These are phyloP conservation scores for Trichoderma reesei DNA, from an alignment of 495 filamentous ascomycete genomes.

Conservation along the genomic window DNA sequence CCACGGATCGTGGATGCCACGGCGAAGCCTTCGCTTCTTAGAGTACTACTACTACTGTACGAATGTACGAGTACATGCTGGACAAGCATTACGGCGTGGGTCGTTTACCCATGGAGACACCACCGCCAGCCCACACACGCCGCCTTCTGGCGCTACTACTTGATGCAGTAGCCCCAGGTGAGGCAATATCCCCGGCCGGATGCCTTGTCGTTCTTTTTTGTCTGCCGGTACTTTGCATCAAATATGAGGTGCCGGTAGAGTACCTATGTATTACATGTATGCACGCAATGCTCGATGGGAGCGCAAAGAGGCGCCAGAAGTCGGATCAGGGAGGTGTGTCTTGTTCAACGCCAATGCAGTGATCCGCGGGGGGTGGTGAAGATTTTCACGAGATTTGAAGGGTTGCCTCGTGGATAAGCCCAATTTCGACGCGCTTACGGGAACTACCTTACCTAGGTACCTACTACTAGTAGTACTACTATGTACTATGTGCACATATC, in stretches of 20 bases:
- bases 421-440: neutral
- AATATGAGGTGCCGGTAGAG: neutral
- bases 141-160: neutral
- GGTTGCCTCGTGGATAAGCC: neutral
- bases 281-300: neutral
- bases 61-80: too few relatives aligned
- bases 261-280: too few relatives aligned
- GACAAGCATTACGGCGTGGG: neutral
- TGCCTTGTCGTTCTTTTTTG: neutral
- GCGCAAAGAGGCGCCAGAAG: neutral
- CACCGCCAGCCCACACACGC: conserved; percentile 2
- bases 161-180: conserved; percentile 7
- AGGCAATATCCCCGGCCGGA: conserved; percentile 3
- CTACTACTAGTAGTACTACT: too few relatives aligned
- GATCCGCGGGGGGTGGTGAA: neutral
- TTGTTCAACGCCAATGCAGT: neutral
- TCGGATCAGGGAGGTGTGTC: neutral
- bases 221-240: too few relatives aligned
- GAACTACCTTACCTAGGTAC: too few relatives aligned
- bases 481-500: neutral
- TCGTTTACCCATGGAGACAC: neutral
- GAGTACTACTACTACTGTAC: too few relatives aligned
- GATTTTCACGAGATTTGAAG: neutral
- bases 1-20: conserved; percentile 5
- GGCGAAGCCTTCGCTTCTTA: neutral